phyloP scores from a whole-genome alignment of 139 green algal species.

The Spirogloea muscicola region DNA sequence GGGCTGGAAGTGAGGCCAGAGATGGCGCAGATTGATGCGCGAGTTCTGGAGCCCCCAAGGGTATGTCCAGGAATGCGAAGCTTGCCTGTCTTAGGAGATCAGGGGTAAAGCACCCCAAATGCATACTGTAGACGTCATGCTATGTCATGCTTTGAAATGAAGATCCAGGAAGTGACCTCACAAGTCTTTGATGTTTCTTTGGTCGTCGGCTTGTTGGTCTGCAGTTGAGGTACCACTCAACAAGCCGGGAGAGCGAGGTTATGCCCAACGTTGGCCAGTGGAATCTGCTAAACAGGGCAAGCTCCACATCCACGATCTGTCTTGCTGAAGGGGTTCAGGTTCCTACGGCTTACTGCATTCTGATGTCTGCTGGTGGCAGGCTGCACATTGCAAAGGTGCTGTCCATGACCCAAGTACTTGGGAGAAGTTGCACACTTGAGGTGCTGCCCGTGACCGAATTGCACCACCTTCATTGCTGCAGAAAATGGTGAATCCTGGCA shows the following conservation, averaged over 20 bases:
- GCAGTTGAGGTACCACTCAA: too few relatives aligned
- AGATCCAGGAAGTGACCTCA: neutral
- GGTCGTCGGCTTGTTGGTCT: too few relatives aligned
- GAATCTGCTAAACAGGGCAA: neutral
- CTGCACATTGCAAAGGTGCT: neutral
- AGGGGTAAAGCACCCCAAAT: too few relatives aligned
- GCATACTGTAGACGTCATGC: too few relatives aligned
- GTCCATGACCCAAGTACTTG: neutral
- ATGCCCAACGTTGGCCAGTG: neutral
- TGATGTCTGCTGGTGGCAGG: neutral
- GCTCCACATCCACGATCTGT: too few relatives aligned
- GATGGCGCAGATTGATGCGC: neutral
- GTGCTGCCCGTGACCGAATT: neutral
- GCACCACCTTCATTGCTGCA: conserved; percentile 2
- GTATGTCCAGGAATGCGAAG: neutral
- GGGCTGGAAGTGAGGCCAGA: neutral
- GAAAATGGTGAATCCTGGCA: too few relatives aligned
- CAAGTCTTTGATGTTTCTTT: too few relatives aligned
- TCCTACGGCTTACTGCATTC: too few relatives aligned
- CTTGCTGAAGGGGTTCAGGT: too few relatives aligned
- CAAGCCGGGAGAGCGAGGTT: too few relatives aligned
- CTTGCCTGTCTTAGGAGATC: neutral
- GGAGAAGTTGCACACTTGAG: neutral
- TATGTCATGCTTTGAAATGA: conserved; percentile 6
- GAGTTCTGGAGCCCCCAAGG: neutral